Base-by-base conservation (phyloP, 2,329 filamentous ascomycete species). In the Bertia moriformis region DNA sequence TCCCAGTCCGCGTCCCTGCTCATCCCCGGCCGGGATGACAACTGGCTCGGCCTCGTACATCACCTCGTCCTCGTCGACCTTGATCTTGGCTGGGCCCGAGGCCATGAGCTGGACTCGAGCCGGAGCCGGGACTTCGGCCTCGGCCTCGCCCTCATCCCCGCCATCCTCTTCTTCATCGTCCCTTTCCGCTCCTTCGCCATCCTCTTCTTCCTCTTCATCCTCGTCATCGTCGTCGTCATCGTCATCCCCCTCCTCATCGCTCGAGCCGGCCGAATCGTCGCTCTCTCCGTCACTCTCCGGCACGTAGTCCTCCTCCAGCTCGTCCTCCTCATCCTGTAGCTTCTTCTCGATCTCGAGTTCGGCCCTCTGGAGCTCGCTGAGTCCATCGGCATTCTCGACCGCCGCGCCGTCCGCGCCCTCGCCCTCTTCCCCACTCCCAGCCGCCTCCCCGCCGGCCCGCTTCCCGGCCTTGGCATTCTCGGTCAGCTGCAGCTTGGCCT, bases 221-320 rank as follows among this genome's bases (percentile, higher is more conserved):
- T 12, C 17, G n/a, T 48, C 49, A 19, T 40, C 38, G 19, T 33
- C 38, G 3, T 40, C 40, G 7, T 48, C 70, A 2, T 71, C 70
- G 0, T 69, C 71, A 2, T 68, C 68, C n/a, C n/a, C n/a, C 1
- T 66, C 66, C 0, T 66, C 69, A 3, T 69, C 70, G 13, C 58
- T 63, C 20, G 63, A 67, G 2, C 51, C 51, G 0, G 71, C 72
- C 1, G 65, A 69, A 0, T 73, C 72, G 10, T 71, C 73, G 39
- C 70, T 75, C 4, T 76, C 71, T n/a, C n/a, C n/a, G 4, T 76
- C 71, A 29, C 65, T 72, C 0, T 71, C 72, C 0, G 76, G 76
- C 42, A 80, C 72, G 45, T 79, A 79, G 47, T 80, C 75, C 45
- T 80, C 74, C 46, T 79, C 76, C 3, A 75, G 63, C 41, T 77